Evolutionary conservation across 495 filamentous ascomycete species (phyloP).

Genomic region (Diplogelasinospora grovesii): DNA sequence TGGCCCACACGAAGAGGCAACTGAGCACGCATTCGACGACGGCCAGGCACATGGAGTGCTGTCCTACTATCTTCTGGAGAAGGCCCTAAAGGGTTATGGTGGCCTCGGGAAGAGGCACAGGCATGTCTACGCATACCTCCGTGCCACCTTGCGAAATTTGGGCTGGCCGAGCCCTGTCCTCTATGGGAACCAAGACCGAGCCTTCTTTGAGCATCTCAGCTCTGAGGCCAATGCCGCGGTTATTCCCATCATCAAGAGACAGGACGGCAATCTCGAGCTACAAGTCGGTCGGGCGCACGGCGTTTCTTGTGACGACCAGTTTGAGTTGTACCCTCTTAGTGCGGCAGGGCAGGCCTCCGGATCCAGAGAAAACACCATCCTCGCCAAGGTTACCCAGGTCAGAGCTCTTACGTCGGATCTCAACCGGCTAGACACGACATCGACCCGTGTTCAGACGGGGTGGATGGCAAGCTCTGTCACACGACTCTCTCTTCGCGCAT

Average conservation of each 20-base stretch:
- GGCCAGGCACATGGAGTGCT: neutral
- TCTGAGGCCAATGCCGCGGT: neutral
- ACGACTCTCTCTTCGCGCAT: neutral
- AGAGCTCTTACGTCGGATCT: constrained; percentile 1
- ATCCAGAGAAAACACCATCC: neutral
- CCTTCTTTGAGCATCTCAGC: neutral
- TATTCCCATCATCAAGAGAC: neutral
- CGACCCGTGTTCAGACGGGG: neutral
- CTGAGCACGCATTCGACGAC: neutral
- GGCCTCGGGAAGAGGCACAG: neutral
- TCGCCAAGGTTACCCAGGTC: neutral
- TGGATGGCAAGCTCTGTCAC: neutral
- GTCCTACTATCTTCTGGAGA: constrained; percentile 1
- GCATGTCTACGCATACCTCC: neutral
- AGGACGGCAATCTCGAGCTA: neutral
- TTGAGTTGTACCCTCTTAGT: neutral
- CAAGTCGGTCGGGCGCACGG: constrained; percentile 5
- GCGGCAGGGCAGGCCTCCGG: neutral
- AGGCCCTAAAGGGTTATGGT: neutral
- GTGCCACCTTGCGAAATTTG: neutral
- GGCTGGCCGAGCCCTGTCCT: constrained; percentile 1
- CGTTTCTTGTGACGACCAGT: neutral
- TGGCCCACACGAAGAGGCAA: neutral
- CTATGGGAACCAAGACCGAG: neutral
- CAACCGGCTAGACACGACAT: neutral